Percentiles rank a stretch among this genome's conserved stretches.
Evolutionary conservation across 2,329 filamentous ascomycete genomes (phyloP).

Genomic region (Microsporum audouinii): DNA sequence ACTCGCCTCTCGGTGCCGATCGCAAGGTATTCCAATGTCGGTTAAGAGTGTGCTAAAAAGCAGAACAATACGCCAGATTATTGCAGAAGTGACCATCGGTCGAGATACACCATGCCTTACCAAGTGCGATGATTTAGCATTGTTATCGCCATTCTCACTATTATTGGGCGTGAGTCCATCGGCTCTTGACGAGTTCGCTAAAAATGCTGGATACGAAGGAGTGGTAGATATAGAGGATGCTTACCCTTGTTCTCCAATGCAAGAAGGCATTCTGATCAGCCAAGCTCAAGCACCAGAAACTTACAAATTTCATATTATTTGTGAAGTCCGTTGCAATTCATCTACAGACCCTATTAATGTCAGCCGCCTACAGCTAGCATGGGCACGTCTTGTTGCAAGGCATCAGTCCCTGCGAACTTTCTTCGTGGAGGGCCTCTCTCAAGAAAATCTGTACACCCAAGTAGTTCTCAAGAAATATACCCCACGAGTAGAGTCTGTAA

Average conservation of each 20-base stretch:
- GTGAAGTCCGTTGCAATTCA: background rate
- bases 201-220: background rate
- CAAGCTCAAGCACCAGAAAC: background rate
- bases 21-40: background rate
- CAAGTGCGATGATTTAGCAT: background rate
- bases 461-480: background rate
- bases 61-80: background rate
- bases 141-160: background rate
- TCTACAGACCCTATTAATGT: no score
- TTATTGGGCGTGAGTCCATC: background rate
- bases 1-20: background rate
- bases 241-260: constrained; percentile 8
- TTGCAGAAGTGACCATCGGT: background rate
- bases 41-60: constrained; percentile 2
- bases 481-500: background rate
- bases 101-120: background rate
- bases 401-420: background rate
- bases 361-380: background rate
- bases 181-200: background rate
- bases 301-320: background rate
- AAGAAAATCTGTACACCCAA: background rate
- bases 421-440: background rate
- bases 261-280: constrained; percentile 5
- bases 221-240: constrained; percentile 5
- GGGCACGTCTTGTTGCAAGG: background rate